Evolutionary conservation across 2,329 filamentous ascomycete genomes (phyloP), one percentile per base, ranked within the genome.

Genomic region (Trichoderma hamatum): DNA sequence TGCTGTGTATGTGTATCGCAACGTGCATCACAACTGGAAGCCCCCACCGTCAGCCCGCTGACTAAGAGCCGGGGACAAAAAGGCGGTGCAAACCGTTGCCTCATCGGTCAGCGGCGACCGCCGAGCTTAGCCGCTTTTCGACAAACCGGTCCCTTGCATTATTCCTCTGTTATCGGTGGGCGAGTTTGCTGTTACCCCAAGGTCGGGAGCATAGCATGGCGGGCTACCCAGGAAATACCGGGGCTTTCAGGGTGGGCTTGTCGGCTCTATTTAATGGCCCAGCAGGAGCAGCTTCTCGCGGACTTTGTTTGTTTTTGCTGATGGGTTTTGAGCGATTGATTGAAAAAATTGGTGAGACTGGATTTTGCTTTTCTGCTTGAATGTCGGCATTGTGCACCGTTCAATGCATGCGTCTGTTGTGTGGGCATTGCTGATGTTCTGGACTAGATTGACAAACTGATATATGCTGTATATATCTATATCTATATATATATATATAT

Each of bases 101-200:
- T 26, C 54, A 46, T 72, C 72, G 72, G 72, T 58, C 32, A n/a
- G 58, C 72, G 72, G 68, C 72, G 72, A 73, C 72, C 69, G 62
- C 72, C 72, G 71, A 65, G 51, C 56, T 61, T 52, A 61, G 56
- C 34, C 46, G 55, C 32, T 16, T 43, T 43, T 60, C 5, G 24
- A 39, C n/a, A 43, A 30, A 9, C 24, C 19, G 28, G 52, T 59
- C 52, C 43, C 36, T 67, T 67, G 30, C 63, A 46, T 32, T 24
- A 32, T 49, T 6, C 28, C 24, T 60, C 36, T 67, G 54, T 32
- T 58, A 11, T 10, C 43, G 21, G 46, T 11, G 16, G n/a, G 6
- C 43, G 19, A 39, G 36, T 4, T 46, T 58, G 16, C n/a, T 7
- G 62, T 26, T 46, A 43, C 52, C 62, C 36, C 34, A 55, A 21